Evolutionary conservation across 2,329 filamentous ascomycete genomes (phyloP), one percentile per base, ranked within the genome.

Genomic region (Penicillium decumbens): DNA sequence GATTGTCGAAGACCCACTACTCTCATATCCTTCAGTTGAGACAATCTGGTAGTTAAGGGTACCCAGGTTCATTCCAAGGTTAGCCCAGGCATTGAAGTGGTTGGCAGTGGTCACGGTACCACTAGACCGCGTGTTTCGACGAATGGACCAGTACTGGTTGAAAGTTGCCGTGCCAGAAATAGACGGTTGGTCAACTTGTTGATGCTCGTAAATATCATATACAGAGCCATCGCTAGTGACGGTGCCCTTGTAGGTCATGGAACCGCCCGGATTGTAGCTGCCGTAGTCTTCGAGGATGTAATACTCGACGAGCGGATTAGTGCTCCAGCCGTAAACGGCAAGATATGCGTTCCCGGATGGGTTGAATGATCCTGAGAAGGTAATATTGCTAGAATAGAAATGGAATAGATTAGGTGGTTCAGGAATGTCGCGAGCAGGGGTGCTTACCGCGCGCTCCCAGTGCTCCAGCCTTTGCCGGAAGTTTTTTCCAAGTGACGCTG

Each of bases 381-480:
- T 64, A 44, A 70, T 65, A 13, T 45, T 50, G 43, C 62, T 60
- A 15, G 7, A 12, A 2, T 7, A 24, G 2, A n/a, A 38, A 27
- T 50, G 8, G 49, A 46, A 40, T 29, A 13, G 6, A 61, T 69
- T 35, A 8, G 12, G 2, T 1, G 0, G n/a, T 2, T 9, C 23
- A 72, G n/a, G 20, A 42, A 37, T 27, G 2, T 24, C 3, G 10
- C 29, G 52, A 6, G 35, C 2, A 25, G 4, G 6, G n/a, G 6
- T 8, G 15, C 67, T 49, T 72, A 81, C 77, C 76, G 70, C 24
- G 69, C 65, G 49, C 65, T 73, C 38, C 79, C 79, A n/a, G 78
- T 74, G 47, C 75, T 75, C 79, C 80, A 82, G 33, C 80, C 80
- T 66, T 81, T 82, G 28, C 80, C 80, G 50, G 71, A 47, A 7